Base-by-base conservation (phyloP, 176 grass and related monocot species). In the Carex scoparia region DNA sequence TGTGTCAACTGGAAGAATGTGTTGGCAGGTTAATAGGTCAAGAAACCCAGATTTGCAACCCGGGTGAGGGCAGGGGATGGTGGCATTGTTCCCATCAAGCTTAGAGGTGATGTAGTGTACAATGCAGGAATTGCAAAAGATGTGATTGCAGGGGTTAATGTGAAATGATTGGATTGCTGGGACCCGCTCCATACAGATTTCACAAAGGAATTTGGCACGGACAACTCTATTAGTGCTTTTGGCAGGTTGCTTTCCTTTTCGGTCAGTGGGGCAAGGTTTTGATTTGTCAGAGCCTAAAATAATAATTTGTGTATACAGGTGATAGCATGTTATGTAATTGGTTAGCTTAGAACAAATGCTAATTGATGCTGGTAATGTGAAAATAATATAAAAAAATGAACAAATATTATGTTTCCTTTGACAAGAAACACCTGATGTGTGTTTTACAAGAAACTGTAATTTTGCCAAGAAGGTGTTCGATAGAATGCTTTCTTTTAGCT, bases 101-200 rank as follows among this genome's bases (percentile, higher is more conserved):
- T 86, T 64, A 40, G 57, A 76, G 56, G 57, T 86, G 68, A 77
- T 69, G 59, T 65, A 83, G 0, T 35, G 28, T 15, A 60, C 56
- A 60, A 79, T 65, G 71, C 84, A 62, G 56, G 84, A 60, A 66
- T 79, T 86, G 23, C 84, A 86, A 19, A 65, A 83, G 10, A 54
- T 10, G 64, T 83, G 80, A 83, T 68, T 51, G 60, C 80, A 83
- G 16, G 80, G 30, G 16, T 67, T 35, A 55, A 86, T 66, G 7
- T 13, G 7, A 30, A 62, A 77, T 5, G n/a, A 31, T 65, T 55
- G 19, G 23, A 15, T 31, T 33, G 5, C 10, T 8, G n/a, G n/a
- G 38, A 15, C 46, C n/a, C 10, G 19, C 31, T 83, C 62, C 80
- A 83, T 54, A 37, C 62, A 83, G 10, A 83, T 83, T 68, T 16